Conservation (phyloP, 1,284 basidiomycete genomes). For the Apiotrichum siamense region DNA sequence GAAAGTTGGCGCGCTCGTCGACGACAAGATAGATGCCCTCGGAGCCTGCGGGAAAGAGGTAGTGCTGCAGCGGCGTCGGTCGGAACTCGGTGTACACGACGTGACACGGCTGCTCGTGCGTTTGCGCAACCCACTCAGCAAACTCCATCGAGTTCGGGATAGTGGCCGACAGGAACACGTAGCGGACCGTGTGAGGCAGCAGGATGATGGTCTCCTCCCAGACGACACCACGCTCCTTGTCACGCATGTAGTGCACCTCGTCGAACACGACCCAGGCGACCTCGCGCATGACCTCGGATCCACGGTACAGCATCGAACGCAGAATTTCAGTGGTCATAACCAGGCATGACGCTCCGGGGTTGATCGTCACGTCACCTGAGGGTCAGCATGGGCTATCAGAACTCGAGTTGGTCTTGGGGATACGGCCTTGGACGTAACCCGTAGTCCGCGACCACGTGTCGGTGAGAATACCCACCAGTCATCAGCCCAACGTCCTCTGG, state of each 20-base stretch:
- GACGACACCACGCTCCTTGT: conserved; percentile 66
- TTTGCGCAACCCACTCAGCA: conserved; percentile 96
- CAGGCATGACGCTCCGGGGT: conserved; percentile 90
- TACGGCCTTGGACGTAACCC: too few relatives aligned
- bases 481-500: conserved; percentile 83
- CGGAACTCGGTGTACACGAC: conserved; percentile 99
- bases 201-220: conserved; percentile 90
- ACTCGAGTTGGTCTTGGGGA: too few relatives aligned
- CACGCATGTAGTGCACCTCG: conserved; percentile 99
- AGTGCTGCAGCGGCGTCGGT: conserved; percentile 96
- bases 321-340: conserved; percentile 99
- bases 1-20: conserved; percentile 93
- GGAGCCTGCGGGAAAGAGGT: conserved; percentile 92
- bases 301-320: conserved; percentile 96
- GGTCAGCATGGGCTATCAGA: not conserved
- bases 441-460: too few relatives aligned
- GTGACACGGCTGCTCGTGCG: conserved; percentile 96
- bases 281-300: conserved; percentile 98
- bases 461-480: conserved; percentile 59
- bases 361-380: conserved; percentile 85
- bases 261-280: conserved; percentile 99
- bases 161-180: conserved; percentile 99
- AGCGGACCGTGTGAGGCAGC: conserved; percentile 89
- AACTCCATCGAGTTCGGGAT: conserved; percentile 99
- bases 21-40: conserved; percentile 95